Evolutionary conservation across 257 asterid species (phyloP).

Genomic region (Penstemon barbatus): DNA sequence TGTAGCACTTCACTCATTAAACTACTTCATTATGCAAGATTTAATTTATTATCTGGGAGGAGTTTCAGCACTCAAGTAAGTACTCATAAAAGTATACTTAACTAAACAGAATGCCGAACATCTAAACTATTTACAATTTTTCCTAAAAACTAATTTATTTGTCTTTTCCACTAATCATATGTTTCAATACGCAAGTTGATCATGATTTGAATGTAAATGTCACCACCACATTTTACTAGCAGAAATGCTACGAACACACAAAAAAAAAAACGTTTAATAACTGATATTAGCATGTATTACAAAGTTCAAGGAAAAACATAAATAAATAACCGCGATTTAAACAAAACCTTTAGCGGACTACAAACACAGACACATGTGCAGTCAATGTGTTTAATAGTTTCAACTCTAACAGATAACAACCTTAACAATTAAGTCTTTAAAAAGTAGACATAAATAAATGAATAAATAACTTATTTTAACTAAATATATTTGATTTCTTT

Average conservation of each 20-base stretch:
- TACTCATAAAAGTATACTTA: neutral
- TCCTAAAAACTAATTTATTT: slow-evolving; percentile 1
- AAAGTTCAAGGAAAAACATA: neutral
- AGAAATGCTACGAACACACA: neutral
- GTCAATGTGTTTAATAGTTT: slow-evolving; percentile 7
- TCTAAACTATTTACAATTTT: neutral
- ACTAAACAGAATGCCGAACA: neutral
- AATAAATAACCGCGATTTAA: neutral
- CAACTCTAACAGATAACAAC: neutral
- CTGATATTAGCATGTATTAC: neutral
- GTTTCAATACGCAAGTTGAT: slow-evolving; percentile 8
- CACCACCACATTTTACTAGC: neutral
- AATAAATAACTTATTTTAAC: too few species aligned
- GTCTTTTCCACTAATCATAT: slow-evolving; percentile 8
- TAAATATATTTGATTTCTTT: too few species aligned
- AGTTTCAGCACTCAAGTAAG: neutral
- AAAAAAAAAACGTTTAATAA: too few species aligned
- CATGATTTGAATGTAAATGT: slow-evolving; percentile 5
- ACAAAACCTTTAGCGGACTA: neutral
- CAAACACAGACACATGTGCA: neutral
- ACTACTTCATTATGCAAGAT: neutral
- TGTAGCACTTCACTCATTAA: neutral
- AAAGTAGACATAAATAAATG: too few species aligned
- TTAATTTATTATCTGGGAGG: neutral
- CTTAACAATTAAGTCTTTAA: too few species aligned